Conservation (phyloP, 208 protist species). For the Crithidia fasciculata region DNA sequence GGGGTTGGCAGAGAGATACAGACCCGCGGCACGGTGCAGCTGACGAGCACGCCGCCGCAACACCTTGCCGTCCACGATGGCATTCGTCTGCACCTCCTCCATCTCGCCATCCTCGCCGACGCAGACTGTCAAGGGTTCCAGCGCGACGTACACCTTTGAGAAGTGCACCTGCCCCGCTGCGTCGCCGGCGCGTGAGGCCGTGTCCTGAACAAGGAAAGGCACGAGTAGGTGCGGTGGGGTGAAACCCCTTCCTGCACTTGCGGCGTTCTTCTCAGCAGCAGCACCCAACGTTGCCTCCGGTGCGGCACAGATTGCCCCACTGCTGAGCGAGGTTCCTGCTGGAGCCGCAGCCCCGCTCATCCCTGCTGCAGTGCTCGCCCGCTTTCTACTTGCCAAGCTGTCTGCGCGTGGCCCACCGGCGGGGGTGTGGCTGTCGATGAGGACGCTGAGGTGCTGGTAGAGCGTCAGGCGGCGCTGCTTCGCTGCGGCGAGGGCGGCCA, state of each 20-base stretch:
- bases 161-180: slow-evolving; percentile 33
- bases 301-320: no score
- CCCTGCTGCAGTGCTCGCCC: no score
- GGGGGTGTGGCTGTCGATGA: slow-evolving; percentile 2
- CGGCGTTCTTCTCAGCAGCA: background rate
- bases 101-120: slow-evolving; percentile 42
- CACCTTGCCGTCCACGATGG: slow-evolving; percentile 5
- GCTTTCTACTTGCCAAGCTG: background rate
- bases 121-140: slow-evolving; percentile 54
- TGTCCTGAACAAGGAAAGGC: slow-evolving; percentile 8
- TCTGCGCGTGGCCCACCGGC: background rate
- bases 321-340: no score
- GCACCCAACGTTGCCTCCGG: background rate
- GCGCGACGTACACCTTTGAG: slow-evolving; percentile 40
- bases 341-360: no score
- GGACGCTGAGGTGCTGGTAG: slow-evolving; percentile 41
- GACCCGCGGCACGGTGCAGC: slow-evolving; percentile 16
- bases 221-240: slow-evolving; percentile 25
- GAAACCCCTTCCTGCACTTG: background rate
- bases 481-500: slow-evolving; percentile 53
- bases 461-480: slow-evolving; percentile 39
- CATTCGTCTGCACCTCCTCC: slow-evolving; percentile 14
- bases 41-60: slow-evolving; percentile 14
- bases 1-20: slow-evolving; percentile 12
- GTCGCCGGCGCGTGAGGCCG: slow-evolving; percentile 40